Evolutionary conservation across 2,329 filamentous ascomycete genomes (phyloP), one percentile per base, ranked within the genome.

Genomic region (Lecanicillium sp.): DNA sequence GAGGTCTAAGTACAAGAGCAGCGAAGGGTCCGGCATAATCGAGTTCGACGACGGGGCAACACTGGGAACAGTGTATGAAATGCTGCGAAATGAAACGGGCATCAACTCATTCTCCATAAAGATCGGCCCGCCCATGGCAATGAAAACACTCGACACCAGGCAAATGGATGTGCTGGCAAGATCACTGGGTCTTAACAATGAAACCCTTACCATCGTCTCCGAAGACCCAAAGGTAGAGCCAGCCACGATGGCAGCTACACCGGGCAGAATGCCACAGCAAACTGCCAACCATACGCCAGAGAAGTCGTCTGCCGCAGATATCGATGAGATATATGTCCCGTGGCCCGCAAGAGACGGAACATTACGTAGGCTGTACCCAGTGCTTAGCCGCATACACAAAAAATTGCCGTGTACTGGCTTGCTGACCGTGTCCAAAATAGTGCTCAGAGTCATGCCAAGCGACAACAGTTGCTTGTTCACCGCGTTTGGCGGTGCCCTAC

Each of bases 391-490:
- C n/a, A 31, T 19, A 10, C 11, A 25, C n/a, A 25, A 20, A n/a
- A n/a, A n/a, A n/a, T n/a, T n/a, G 48, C 45, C 31, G 15, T 13
- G 13, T 11, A 13, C 4, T 17, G n/a, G 5, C 14, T 13, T n/a
- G 27, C 5, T 15, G 18, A 27, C 13, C n/a, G n/a, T n/a, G n/a
- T n/a, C 13, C 22, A 15, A 9, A 22, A 22, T 14, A 78, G 84
- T 94, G 8, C 74, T 96, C 14, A 82, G 90, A 12, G 86, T 97
- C 36, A 96, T 97, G 90, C 87, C 89, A 4, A 90, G 96, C 55
- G 90, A 97, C 60, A 96, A 96, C 61, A 87, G 81, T 42, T 97
- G 90, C 62, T 79, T 97, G 53, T 97, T 96, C 61, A 84, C 88
- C 19, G 89, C 90, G 0, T 80, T 97, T 33, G 85, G 86, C 13